Base-by-base conservation (phyloP, 495 filamentous ascomycete species). In the Penicillium turbatum region DNA sequence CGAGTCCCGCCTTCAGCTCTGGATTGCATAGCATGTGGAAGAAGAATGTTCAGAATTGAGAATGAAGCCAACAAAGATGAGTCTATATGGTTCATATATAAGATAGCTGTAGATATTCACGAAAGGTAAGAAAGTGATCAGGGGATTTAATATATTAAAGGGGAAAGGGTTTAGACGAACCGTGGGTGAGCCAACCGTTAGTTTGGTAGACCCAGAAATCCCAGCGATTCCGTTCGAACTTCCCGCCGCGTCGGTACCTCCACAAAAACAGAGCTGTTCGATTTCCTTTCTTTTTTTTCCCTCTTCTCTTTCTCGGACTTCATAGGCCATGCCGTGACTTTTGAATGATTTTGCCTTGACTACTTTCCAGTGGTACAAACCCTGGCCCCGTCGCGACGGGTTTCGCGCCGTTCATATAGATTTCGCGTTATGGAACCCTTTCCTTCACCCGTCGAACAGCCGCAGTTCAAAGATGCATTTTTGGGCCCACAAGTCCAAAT, bases 221-320 rank as follows among this genome's bases (percentile, higher is more conserved):
- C 54, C 40, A 60, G 39, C 37, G 29, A 51, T 55, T 51, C 43
- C 42, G 45, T 36, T 29, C 43, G 45, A 24, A 57, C 57, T 57
- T 63, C 58, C 66, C 66, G 61, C 59, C 41, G 57, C 48, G 59
- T 54, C 61, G 66, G 66, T 57, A 60, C 54, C 60, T 57, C 58
- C 58, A 59, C 45, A 48, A 60, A 61, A 63, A 52, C 48, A 63
- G 56, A 60, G 53, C 57, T 57, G 53, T 56, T 56, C 5, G 6
- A 32, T 54, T 48, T 19, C 38, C 38, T 43, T 27, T 31, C 12
- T 35, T 16, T 45, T 44, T 26, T 48, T 37, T 26, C 27, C 19
- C 8, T 11, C 16, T 29, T 24, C 13, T 26, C 19, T 29, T 47
- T 32, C 24, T 32, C 4, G 21, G 17, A 34, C 29, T 45, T 30